Percentiles rank a stretch among this genome's conserved stretches.
phyloP scores from a whole-genome alignment of 306 rosid genomes.

The Corylus americana region DNA sequence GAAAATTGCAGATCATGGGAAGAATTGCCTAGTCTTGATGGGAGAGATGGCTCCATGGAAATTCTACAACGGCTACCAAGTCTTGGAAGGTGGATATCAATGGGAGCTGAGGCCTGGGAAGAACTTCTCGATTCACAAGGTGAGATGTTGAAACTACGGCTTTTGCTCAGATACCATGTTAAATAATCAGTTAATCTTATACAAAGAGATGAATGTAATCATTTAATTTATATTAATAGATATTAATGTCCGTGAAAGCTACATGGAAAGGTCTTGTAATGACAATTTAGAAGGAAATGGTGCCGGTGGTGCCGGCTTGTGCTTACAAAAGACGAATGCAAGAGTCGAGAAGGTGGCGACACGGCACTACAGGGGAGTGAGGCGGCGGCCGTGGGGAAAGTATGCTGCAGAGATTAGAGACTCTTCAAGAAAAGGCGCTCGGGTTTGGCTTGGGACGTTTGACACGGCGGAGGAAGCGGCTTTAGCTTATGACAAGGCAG shows the following conservation, averaged over 20 bases:
- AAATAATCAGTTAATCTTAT: too few species aligned
- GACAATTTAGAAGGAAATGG: conserved; percentile 24
- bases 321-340: conserved; percentile 12
- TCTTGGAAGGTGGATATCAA: conserved; percentile 89
- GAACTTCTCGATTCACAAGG: conserved; percentile 40
- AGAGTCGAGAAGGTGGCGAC: conserved; percentile 26
- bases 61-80: conserved; percentile 76
- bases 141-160: too few species aligned
- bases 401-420: conserved; percentile 95
- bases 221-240: not conserved
- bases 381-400: conserved; percentile 97
- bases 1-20: conserved; percentile 50
- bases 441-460: conserved; percentile 98
- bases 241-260: conserved; percentile 16
- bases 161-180: too few species aligned
- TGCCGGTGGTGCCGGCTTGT: not conserved
- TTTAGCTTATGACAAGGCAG: conserved; percentile 92
- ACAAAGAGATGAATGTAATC: too few species aligned
- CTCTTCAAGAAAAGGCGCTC: conserved; percentile 69
- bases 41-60: conserved; percentile 57
- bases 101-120: conserved; percentile 96
- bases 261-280: conserved; percentile 15
- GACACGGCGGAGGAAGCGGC: conserved; percentile 90
- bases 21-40: conserved; percentile 56
- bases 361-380: conserved; percentile 82